Base-by-base conservation (phyloP, 495 filamentous ascomycete genomes). In the Neurospora intermedia region DNA sequence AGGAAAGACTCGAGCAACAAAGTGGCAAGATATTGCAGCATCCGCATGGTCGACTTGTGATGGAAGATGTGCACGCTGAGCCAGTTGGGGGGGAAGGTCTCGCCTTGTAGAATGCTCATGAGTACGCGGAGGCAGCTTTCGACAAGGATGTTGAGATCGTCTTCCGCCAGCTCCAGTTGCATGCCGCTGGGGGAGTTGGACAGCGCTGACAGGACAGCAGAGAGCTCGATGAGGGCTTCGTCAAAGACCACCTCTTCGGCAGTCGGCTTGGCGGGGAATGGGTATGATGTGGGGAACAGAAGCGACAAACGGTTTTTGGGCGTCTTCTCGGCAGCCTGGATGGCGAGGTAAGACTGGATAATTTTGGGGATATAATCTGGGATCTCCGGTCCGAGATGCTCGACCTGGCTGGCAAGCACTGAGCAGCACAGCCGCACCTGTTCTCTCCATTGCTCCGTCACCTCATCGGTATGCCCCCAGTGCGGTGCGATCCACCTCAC, bases 1-100 rank as follows among this genome's bases (percentile, higher is more conserved):
- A 98, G 84, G 74, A 93, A 93, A 0, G 87, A 89, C 18, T 93
- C 89, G 45, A 93, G 86, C 70, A 99, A 83, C 18, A 97, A 88
- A 48, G 89, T 85, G 15, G 91, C 90, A 27, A 98, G 83, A 73
- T 92, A 91, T 80, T 98, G 93, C n/a, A 99, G 86, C 15, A 90
- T 91, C 73, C 91, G 91, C 83, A 98, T 91, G 5, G 93, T 91
- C 2, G 93, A 94, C 79, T 93, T 94, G 80, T 98, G 96, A 78
- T 99, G 94, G 80, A 93, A 97, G 48, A 98, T 93, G 80, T 97
- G 93, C 45, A 97, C 88, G 79, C 93, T 97, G 45, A 99, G 86
- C 96, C 96, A 99, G 75, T 84, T 88, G 42, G 88, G 86, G 4
- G 96, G 96, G 81, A 98, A 99, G 1, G 96, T 92, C 74, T 96